A percentile compares a stretch with the other conserved stretches of the same genome.
Conservation (phyloP, 805 yeast genomes). For the Schwanniomyces occidentalis region DNA sequence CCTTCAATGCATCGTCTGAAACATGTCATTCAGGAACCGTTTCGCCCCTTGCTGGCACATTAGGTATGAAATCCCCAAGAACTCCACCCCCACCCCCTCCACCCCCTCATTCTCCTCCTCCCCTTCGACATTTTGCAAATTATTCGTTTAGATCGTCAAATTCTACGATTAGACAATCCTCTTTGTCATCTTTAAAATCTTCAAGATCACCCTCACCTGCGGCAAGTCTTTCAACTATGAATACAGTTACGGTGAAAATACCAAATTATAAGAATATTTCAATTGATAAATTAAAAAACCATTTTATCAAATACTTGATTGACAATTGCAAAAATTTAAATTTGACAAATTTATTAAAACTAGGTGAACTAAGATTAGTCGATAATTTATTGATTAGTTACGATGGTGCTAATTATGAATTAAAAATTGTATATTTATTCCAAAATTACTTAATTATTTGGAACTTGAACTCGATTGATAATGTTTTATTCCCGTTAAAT, state of each 20-base stretch:
- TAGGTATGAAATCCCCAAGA: too few species aligned
- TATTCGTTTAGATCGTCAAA: neutral
- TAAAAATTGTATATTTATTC: conserved; percentile 31
- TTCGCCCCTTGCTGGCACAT: too few species aligned
- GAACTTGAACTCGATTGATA: conserved; percentile 8
- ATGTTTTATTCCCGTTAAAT: conserved; percentile 11
- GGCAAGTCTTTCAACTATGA: conserved; percentile 17
- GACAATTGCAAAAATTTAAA: conserved; percentile 21
- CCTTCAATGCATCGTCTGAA: too few species aligned
- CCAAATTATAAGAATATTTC: conserved; percentile 17
- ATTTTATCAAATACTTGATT: conserved; percentile 29
- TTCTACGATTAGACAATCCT: too few species aligned
- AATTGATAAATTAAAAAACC: conserved; percentile 27
- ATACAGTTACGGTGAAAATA: conserved; percentile 18
- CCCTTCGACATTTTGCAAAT: neutral
- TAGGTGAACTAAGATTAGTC: conserved; percentile 38
- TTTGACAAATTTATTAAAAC: conserved; percentile 24
- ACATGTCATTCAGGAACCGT: too few species aligned
- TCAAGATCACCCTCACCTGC: conserved; percentile 21
- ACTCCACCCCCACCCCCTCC: too few species aligned
- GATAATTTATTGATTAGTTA: conserved; percentile 30
- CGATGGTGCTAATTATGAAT: conserved; percentile 7
- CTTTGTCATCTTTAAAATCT: conserved; percentile 1
- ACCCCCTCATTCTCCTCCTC: too few species aligned
- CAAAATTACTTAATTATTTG: conserved; percentile 32